phyloP scores from a whole-genome alignment of 768 basidiomycete genomes.

The Lactarius akahatsu region DNA sequence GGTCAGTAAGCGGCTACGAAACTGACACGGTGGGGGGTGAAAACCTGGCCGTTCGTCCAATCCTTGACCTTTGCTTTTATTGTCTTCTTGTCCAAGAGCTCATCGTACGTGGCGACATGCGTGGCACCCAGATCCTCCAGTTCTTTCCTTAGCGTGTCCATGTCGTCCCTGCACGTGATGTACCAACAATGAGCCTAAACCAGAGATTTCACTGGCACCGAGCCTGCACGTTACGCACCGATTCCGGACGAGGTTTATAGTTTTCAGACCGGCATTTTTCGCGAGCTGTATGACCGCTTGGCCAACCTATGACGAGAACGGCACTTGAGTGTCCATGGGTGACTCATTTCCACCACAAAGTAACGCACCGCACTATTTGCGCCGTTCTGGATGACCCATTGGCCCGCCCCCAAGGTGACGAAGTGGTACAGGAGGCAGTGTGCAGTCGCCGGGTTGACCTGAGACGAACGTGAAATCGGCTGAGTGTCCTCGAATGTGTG shows the following conservation, averaged over 20 bases:
- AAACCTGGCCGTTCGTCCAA: slow-evolving; percentile 64
- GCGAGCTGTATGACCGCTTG: slow-evolving; percentile 87
- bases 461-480: background rate
- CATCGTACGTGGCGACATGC: slow-evolving; percentile 76
- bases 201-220: background rate
- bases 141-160: slow-evolving; percentile 48
- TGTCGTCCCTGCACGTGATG: slow-evolving; percentile 46
- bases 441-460: slow-evolving; percentile 85
- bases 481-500: background rate
- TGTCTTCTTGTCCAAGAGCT: slow-evolving; percentile 53
- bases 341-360: background rate
- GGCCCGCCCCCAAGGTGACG: slow-evolving; percentile 58
- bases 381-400: slow-evolving; percentile 86
- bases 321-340: background rate
- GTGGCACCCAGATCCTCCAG: slow-evolving; percentile 67
- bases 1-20: slow-evolving; percentile 1
- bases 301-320: slow-evolving; percentile 52
- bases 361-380: slow-evolving; percentile 74
- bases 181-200: background rate
- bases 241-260: slow-evolving; percentile 78
- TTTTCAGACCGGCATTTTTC: slow-evolving; percentile 64
- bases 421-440: slow-evolving; percentile 79
- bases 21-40: slow-evolving; percentile 9
- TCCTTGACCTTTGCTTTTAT: slow-evolving; percentile 54
- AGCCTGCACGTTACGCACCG: slow-evolving; percentile 44